Percentiles rank a stretch among this genome's conserved stretches.
phyloP scores from a whole-genome alignment of 345 rosid species.

The Corchorus olitorius region DNA sequence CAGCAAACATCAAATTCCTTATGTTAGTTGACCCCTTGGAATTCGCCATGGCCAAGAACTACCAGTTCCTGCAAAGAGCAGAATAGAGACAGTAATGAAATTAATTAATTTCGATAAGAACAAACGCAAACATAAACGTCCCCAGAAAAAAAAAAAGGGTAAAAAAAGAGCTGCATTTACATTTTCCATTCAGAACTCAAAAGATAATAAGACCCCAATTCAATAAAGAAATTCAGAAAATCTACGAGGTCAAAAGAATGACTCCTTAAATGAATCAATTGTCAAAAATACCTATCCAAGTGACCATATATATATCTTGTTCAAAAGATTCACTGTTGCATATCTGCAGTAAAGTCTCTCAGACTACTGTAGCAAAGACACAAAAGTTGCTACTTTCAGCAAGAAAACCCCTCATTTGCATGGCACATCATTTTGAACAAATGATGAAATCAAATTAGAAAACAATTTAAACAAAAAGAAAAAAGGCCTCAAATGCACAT shows the following conservation, averaged over 20 bases:
- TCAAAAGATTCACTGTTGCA: not conserved
- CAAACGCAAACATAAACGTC: not conserved
- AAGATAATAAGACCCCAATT: not conserved
- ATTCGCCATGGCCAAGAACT: slow-evolving; percentile 57
- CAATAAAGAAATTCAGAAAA: not conserved
- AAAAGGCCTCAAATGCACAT: not conserved
- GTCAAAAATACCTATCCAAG: not conserved
- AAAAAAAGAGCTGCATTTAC: not conserved
- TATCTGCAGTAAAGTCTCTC: not conserved
- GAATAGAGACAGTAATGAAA: slow-evolving; percentile 3
- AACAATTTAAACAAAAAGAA: not conserved
- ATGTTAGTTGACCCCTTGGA: slow-evolving; percentile 76
- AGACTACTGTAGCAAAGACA: slow-evolving; percentile 1
- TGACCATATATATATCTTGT: not conserved
- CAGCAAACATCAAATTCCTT: slow-evolving; percentile 66
- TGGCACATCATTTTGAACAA: not conserved
- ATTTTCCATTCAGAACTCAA: not conserved
- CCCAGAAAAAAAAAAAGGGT: no score
- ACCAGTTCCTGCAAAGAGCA: slow-evolving; percentile 37
- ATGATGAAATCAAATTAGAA: not conserved
- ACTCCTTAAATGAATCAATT: not conserved
- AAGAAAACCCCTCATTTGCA: not conserved
- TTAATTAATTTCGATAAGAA: slow-evolving; percentile 7
- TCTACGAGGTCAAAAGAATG: not conserved
- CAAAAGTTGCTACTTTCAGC: not conserved